These are phyloP conservation scores for Dioscorea dumetorum DNA, from an alignment of 106 monocot genomes.

Conservation along the genomic window DNA sequence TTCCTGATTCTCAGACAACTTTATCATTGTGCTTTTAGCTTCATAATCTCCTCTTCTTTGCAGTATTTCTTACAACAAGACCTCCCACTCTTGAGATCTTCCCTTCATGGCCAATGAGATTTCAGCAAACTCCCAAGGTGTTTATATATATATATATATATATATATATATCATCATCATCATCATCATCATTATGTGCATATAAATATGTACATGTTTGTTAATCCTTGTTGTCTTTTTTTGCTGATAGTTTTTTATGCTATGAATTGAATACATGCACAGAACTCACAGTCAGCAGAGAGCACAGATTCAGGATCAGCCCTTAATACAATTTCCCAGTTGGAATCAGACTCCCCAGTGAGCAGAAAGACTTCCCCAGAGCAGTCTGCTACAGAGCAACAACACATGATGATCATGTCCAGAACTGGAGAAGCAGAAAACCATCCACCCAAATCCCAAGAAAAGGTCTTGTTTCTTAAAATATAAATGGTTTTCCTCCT, in stretches of 20 bases:
- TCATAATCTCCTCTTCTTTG: slow-evolving; percentile 29
- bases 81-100: slow-evolving; percentile 95
- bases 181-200: no score
- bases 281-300: slow-evolving; percentile 50
- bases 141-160: no score
- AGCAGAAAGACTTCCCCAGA: slow-evolving; percentile 41
- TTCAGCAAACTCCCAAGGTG: slow-evolving; percentile 43
- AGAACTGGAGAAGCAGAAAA: slow-evolving; percentile 18
- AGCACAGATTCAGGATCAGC: slow-evolving; percentile 79
- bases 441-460: slow-evolving; percentile 20
- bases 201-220: no score
- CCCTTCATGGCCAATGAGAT: slow-evolving; percentile 92
- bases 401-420: slow-evolving; percentile 21
- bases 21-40: slow-evolving; percentile 1
- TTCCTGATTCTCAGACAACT: slow-evolving; percentile 35
- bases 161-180: no score
- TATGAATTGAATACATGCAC: neutral
- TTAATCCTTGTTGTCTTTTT: neutral
- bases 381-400: slow-evolving; percentile 8
- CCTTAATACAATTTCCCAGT: slow-evolving; percentile 48
- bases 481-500: no score
- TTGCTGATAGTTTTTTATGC: slow-evolving; percentile 5
- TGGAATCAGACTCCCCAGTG: slow-evolving; percentile 58
- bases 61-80: slow-evolving; percentile 54
- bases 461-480: slow-evolving; percentile 15